A percentile compares a stretch with the other conserved stretches of the same genome.
Evolutionary conservation across 768 basidiomycete species (phyloP).

Genomic region (Tricholoma flavovirens): DNA sequence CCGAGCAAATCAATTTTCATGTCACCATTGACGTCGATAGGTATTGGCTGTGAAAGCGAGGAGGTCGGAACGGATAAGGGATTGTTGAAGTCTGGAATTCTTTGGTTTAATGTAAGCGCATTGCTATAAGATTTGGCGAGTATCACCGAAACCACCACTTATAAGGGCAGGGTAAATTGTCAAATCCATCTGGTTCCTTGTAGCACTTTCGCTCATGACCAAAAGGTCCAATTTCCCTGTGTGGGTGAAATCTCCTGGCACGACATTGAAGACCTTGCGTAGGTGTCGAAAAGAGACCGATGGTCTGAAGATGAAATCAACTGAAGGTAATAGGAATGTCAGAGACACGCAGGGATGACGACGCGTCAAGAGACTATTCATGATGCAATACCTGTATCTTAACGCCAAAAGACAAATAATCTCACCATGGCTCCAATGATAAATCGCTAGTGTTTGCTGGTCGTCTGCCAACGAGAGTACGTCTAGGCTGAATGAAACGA

Average conservation of each 20-base stretch:
- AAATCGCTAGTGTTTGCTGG: conserved; percentile 69
- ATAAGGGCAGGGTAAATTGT: conserved; percentile 62
- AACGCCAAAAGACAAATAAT: background rate
- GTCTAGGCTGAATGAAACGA: conserved; percentile 55
- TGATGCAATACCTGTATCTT: background rate
- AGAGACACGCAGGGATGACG: background rate
- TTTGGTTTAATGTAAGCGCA: background rate
- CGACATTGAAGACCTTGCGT: conserved; percentile 63
- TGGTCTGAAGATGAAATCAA: conserved; percentile 49
- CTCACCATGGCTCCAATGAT: conserved; percentile 80
- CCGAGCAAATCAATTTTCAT: conserved; percentile 88
- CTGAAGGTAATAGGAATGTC: conserved; percentile 28
- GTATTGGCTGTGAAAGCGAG: conserved; percentile 71
- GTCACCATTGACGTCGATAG: conserved; percentile 82
- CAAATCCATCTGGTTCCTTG: conserved; percentile 52
- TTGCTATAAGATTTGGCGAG: background rate
- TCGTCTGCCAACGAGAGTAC: conserved; percentile 70
- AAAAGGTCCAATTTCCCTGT: conserved; percentile 88
- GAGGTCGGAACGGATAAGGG: conserved; percentile 58
- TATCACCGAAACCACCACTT: conserved; percentile 59
- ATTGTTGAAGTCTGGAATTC: conserved; percentile 31
- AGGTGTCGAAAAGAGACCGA: conserved; percentile 51
- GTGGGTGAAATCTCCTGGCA: conserved; percentile 92
- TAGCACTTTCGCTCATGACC: conserved; percentile 66
- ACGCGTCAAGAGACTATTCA: no score